Conservation (phyloP, 352 stramenopile genomes). For the Elongisporangium prolatum region DNA sequence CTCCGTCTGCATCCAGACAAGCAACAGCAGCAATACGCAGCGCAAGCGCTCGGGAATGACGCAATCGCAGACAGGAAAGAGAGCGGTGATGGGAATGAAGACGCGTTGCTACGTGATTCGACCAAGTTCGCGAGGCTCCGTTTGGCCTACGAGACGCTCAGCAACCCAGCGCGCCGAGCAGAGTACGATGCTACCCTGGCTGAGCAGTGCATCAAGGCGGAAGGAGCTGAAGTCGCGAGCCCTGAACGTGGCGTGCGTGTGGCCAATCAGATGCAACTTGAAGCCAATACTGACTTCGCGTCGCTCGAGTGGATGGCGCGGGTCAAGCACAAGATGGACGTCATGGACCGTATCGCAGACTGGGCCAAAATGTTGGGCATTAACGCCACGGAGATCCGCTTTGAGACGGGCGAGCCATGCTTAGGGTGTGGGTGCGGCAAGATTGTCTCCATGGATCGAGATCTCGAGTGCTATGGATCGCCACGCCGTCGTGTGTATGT, state of each 20-base stretch:
- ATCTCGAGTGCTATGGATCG: slow-evolving; percentile 70
- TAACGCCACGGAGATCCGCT: slow-evolving; percentile 59
- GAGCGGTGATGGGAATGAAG: slow-evolving; percentile 6
- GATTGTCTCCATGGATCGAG: slow-evolving; percentile 79
- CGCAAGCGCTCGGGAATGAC: background rate
- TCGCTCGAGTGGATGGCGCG: slow-evolving; percentile 80
- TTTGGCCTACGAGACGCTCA: slow-evolving; percentile 73
- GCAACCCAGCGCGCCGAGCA: slow-evolving; percentile 41
- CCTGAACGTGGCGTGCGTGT: slow-evolving; percentile 25
- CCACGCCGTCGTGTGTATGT: slow-evolving; percentile 66
- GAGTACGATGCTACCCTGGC: slow-evolving; percentile 55
- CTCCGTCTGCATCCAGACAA: slow-evolving; percentile 74
- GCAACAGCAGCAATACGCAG: slow-evolving; percentile 16
- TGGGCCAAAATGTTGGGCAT: slow-evolving; percentile 64
- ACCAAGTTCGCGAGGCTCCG: slow-evolving; percentile 61
- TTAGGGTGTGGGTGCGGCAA: slow-evolving; percentile 58
- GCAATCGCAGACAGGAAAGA: slow-evolving; percentile 5
- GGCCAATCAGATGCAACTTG: slow-evolving; percentile 56
- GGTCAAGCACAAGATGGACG: slow-evolving; percentile 85
- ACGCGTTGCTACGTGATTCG: slow-evolving; percentile 12
- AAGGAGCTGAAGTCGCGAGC: background rate
- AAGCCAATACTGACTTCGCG: slow-evolving; percentile 68
- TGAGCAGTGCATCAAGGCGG: slow-evolving; percentile 3
- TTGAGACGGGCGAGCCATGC: slow-evolving; percentile 66
- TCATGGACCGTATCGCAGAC: slow-evolving; percentile 72